These are phyloP conservation scores for Penicillium expansum DNA, from an alignment of 2,329 filamentous ascomycete genomes.

Conservation along the genomic window DNA sequence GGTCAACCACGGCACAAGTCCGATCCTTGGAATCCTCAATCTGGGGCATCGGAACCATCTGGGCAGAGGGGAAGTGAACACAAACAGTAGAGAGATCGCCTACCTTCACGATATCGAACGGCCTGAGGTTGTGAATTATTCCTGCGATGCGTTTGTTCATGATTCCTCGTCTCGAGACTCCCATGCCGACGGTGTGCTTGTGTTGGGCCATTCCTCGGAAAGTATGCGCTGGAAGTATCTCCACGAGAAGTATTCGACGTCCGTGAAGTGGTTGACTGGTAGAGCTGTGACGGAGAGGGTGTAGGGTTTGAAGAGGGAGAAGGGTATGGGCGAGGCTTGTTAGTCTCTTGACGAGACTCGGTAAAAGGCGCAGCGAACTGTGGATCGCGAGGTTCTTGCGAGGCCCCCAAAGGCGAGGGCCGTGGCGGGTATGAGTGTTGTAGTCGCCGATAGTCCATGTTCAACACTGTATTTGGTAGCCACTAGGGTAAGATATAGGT, in stretches of 20 bases:
- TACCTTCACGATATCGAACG: constrained; percentile 18
- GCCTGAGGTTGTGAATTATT: constrained; percentile 23
- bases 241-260: constrained; percentile 19
- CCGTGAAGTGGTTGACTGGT: constrained; percentile 11
- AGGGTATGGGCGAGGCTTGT: constrained; percentile 18
- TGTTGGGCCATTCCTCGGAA: constrained; percentile 14
- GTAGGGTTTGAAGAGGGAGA: constrained; percentile 8
- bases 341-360: constrained; percentile 23
- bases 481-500: not conserved
- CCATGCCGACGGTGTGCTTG: constrained; percentile 21
- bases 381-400: constrained; percentile 32
- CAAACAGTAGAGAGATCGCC: not conserved
- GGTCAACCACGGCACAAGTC: constrained; percentile 23
- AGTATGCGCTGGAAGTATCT: constrained; percentile 17
- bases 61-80: constrained; percentile 8
- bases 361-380: constrained; percentile 21
- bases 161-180: constrained; percentile 16
- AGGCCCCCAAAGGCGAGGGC: constrained; percentile 30
- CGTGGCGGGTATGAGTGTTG: constrained; percentile 33
- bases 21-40: constrained; percentile 21
- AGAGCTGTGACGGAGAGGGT: constrained; percentile 4
- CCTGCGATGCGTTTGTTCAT: constrained; percentile 20
- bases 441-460: constrained; percentile 30
- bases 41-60: constrained; percentile 18
- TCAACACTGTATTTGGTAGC: not conserved